Conservation (phyloP, 257 asterid genomes). For the Solanum medicagineum region DNA sequence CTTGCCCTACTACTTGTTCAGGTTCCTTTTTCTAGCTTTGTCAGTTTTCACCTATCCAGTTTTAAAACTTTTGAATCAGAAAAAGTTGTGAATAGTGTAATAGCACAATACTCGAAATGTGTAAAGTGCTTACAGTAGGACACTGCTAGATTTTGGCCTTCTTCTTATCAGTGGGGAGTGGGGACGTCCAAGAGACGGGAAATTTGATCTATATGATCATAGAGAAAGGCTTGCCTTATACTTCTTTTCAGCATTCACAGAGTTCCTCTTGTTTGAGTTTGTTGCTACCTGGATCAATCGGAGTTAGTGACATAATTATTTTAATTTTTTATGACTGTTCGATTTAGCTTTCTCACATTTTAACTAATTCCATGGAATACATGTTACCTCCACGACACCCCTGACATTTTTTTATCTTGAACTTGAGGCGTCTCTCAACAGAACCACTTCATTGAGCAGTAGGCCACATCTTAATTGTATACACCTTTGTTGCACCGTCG, state of each 20-base stretch:
- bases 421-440: too few relatives aligned
- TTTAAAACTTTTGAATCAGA: background rate
- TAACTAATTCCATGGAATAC: too few relatives aligned
- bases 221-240: background rate
- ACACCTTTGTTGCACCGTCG: background rate
- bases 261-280: too few relatives aligned
- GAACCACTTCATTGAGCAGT: too few relatives aligned
- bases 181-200: background rate
- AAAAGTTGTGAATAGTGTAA: background rate
- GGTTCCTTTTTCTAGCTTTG: background rate
- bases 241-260: too few relatives aligned
- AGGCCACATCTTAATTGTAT: background rate
- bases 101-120: background rate
- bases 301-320: too few relatives aligned
- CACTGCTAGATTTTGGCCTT: background rate
- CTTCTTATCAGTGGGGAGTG: background rate
- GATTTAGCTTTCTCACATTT: too few relatives aligned
- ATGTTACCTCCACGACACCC: too few relatives aligned
- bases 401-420: too few relatives aligned
- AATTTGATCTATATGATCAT: background rate
- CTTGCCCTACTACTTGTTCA: background rate
- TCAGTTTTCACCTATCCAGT: background rate
- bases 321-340: too few relatives aligned
- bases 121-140: background rate
- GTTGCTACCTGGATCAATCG: too few relatives aligned